Percentiles rank a stretch among this genome's conserved stretches.
These are phyloP conservation scores for Phytophthora macrochlamydospora DNA, from an alignment of 352 stramenopile genomes.

Conservation along the genomic window DNA sequence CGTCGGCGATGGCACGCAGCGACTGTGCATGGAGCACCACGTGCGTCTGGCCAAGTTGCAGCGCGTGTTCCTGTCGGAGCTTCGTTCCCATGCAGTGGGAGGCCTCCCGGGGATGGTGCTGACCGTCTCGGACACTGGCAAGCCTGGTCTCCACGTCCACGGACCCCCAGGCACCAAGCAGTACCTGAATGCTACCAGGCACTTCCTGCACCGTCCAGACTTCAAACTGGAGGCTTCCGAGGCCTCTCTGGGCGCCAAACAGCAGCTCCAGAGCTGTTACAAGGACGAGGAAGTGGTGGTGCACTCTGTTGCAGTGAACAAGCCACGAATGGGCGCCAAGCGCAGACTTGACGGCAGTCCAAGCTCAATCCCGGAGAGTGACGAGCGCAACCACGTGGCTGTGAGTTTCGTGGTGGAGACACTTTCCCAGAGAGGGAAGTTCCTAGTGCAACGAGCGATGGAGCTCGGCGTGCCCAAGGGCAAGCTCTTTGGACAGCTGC, in stretches of 20 bases:
- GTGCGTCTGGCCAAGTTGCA: conserved; percentile 85
- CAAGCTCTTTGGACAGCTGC: conserved; percentile 76
- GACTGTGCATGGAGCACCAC: conserved; percentile 93
- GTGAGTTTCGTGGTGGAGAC: conserved; percentile 84
- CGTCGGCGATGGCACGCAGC: conserved; percentile 88
- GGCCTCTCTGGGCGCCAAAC: conserved; percentile 1
- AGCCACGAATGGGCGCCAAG: conserved; percentile 47
- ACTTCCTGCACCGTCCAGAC: conserved; percentile 78
- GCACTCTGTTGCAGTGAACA: conserved; percentile 42
- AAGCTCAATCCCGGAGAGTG: conserved; percentile 3
- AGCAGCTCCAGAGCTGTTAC: conserved; percentile 38
- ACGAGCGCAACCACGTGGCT: conserved; percentile 34
- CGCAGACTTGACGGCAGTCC: conserved; percentile 55
- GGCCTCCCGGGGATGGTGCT: conserved; percentile 89
- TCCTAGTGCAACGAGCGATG: conserved; percentile 72
- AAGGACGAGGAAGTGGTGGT: conserved; percentile 67
- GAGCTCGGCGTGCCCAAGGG: conserved; percentile 78
- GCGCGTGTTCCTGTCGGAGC: conserved; percentile 86
- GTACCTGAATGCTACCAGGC: conserved; percentile 81
- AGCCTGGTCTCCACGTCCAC: conserved; percentile 70
- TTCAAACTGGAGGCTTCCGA: conserved; percentile 63
- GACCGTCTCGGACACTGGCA: conserved; percentile 89
- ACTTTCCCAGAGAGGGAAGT: conserved; percentile 74
- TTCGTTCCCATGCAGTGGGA: conserved; percentile 78
- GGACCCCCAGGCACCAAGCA: conserved; percentile 68